phyloP scores from a whole-genome alignment of 2,329 filamentous ascomycete species.

The Ascomycota sp. region DNA sequence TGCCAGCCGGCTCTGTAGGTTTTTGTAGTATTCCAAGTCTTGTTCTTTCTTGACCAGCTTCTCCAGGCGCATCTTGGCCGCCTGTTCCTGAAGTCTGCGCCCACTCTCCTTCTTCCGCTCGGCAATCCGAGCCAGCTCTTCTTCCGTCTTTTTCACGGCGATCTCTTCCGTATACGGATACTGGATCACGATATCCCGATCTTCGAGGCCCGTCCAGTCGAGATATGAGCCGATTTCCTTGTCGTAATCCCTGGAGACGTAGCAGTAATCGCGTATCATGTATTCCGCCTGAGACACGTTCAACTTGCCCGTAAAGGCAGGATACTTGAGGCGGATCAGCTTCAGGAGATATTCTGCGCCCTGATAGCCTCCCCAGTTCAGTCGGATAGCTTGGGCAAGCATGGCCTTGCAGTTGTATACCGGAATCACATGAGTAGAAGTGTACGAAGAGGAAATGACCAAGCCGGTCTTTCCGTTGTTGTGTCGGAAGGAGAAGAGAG shows the following conservation, averaged over 20 bases:
- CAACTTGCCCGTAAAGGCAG: constrained; percentile 68
- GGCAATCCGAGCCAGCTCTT: constrained; percentile 74
- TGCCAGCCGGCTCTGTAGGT: constrained; percentile 51
- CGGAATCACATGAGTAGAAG: constrained; percentile 85
- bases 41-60: constrained; percentile 91
- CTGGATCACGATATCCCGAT: constrained; percentile 74
- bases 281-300: constrained; percentile 73
- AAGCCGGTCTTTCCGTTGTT: constrained; percentile 77
- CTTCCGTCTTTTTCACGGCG: constrained; percentile 76
- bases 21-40: constrained; percentile 83
- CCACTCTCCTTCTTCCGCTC: constrained; percentile 93
- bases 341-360: constrained; percentile 81
- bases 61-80: constrained; percentile 89
- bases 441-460: constrained; percentile 80
- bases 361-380: constrained; percentile 92
- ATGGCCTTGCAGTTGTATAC: constrained; percentile 74
- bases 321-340: constrained; percentile 79
- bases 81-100: constrained; percentile 78
- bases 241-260: constrained; percentile 70
- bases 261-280: constrained; percentile 75
- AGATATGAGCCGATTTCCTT: constrained; percentile 55
- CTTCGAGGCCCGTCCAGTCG: constrained; percentile 82
- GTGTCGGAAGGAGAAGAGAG: constrained; percentile 84
- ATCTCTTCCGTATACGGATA: constrained; percentile 88
- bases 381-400: constrained; percentile 62